Base-by-base conservation (phyloP, 306 rosid species). In the Ormosia semicastrata region DNA sequence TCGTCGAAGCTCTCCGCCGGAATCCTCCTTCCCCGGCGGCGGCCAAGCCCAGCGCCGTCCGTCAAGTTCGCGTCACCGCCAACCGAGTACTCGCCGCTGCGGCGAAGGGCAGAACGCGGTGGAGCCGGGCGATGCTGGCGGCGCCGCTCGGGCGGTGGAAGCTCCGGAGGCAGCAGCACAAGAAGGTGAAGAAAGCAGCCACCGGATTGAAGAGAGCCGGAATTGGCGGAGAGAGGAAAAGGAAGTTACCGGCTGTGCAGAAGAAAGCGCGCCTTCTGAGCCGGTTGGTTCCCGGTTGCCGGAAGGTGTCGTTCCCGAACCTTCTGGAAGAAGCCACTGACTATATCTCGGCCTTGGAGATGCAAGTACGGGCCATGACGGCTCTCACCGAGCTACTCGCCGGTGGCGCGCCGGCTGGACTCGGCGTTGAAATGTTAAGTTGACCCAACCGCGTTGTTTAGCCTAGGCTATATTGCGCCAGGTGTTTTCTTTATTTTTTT, bases 271-370 rank as follows among this genome's bases (percentile, higher is more conserved):
- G 80, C 57, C 68, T 87, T 77, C 86, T 94, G 7, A 50, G 97
- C 86, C 95, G 88, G 79, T 89, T 94, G 64, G 90, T 94, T 65
- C 98, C 98, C 36, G 98, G 98, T 80, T 94, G 98, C 87, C 85
- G 87, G 83, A 94, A 93, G 81, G 59, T 86, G 9, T 82, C 97
- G 3, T 85, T 94, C 54, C 92, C 93, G 32, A 91, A 88, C 77
- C 98, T 94, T 88, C 91, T 94, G 41, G 98, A 89, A 81, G 98
- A 94, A 91, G 69, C 98, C 29, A 84, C 82, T 24, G 98, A 94
- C 72, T 94, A 94, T 78, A 90, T 94, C 11, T 85, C 94, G 24
- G 98, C 98, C 33, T 71, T 94, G 82, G 86, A 94, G 97, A 94
- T 94, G 98, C 98, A 94, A 87, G 94, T 94, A 1, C 85, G 92